phyloP scores from a whole-genome alignment of 2,329 filamentous ascomycete species.

The Fusarium coffeatum region DNA sequence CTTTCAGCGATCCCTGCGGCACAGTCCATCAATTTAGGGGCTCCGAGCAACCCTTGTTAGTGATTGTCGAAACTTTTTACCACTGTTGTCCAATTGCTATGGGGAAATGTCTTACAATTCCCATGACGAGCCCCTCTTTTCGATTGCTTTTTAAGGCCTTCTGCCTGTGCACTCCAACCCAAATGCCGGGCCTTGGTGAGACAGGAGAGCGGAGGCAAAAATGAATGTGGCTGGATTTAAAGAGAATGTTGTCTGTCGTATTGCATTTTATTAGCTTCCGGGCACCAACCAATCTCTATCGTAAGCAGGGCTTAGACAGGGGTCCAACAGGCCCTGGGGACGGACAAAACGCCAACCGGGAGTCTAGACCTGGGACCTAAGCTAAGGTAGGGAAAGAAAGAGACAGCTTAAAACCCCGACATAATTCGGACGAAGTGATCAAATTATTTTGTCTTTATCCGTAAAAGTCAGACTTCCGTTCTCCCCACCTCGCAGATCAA shows the following conservation, averaged over 20 bases:
- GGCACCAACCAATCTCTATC: conserved; percentile 24
- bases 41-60: background rate
- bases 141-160: conserved; percentile 10
- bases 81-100: background rate
- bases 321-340: conserved; percentile 7
- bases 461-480: background rate
- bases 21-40: conserved; percentile 15
- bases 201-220: background rate
- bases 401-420: background rate
- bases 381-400: background rate
- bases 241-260: background rate
- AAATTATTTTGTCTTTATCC: background rate
- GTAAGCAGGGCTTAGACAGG: conserved; percentile 1
- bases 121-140: background rate
- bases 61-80: background rate
- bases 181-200: background rate
- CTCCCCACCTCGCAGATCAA: conserved; percentile 6
- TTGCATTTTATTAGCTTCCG: background rate
- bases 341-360: background rate
- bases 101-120: conserved; percentile 6
- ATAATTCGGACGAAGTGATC: background rate
- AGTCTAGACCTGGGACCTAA: background rate
- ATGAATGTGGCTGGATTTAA: conserved; percentile 2
- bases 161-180: background rate
- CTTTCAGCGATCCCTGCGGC: conserved; percentile 19